A percentile compares a stretch with the other conserved stretches of the same genome.
Evolutionary conservation across 257 asterid species (phyloP).

Genomic region (Plantago major): DNA sequence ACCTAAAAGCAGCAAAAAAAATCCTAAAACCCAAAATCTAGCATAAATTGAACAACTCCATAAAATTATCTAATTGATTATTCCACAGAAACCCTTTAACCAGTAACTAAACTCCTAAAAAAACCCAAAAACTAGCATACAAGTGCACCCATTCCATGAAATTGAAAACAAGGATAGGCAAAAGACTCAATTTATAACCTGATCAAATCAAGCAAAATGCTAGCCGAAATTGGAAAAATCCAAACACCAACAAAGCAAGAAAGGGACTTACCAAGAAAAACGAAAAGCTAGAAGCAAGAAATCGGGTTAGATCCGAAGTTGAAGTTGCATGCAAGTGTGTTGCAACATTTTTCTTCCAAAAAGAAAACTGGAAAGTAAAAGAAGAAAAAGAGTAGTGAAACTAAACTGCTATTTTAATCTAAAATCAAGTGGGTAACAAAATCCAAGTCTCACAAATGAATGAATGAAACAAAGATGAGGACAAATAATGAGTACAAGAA

Average conservation of each 20-base stretch:
- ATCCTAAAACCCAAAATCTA: conserved; percentile 21
- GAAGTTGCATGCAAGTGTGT: conserved; percentile 40
- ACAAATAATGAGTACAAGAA: conserved; percentile 6
- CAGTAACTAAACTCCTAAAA: neutral
- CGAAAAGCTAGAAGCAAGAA: conserved; percentile 22
- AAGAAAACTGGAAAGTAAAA: no score
- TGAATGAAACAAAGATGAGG: conserved; percentile 2
- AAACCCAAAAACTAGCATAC: no score
- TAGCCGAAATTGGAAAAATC: conserved; percentile 15
- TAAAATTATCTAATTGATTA: conserved; percentile 10
- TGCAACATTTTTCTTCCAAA: conserved; percentile 18
- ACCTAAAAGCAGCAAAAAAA: conserved; percentile 17
- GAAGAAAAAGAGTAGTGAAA: no score
- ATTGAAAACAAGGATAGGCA: conserved; percentile 16
- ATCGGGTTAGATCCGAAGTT: conserved; percentile 26
- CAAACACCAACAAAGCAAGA: neutral
- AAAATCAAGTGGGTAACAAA: conserved; percentile 19
- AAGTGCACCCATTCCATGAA: no score
- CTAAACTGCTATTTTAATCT: no score
- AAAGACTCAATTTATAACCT: conserved; percentile 10
- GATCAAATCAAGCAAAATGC: conserved; percentile 36
- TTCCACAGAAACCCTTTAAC: conserved; percentile 5
- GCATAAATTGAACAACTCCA: conserved; percentile 25
- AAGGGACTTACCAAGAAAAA: conserved; percentile 28
- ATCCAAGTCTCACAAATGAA: conserved; percentile 25